These are phyloP conservation scores for Prunella vulgaris DNA, from an alignment of 257 asterid species.

Conservation along the genomic window DNA sequence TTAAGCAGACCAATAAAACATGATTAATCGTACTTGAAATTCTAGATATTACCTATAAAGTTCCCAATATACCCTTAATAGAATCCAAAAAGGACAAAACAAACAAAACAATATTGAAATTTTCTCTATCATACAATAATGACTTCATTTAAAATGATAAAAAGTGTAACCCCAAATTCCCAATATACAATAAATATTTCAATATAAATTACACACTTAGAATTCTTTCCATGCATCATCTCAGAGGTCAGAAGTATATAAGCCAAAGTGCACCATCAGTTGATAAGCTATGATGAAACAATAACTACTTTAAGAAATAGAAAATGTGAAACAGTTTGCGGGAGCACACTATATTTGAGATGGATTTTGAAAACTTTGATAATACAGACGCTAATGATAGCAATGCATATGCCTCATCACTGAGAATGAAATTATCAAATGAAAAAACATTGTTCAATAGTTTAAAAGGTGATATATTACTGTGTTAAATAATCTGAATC, in stretches of 20 bases:
- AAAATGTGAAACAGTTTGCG: neutral
- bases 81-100: too few relatives aligned
- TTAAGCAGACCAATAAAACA: too few relatives aligned
- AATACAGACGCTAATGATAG: neutral
- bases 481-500: neutral
- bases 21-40: too few relatives aligned
- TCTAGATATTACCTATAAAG: too few relatives aligned
- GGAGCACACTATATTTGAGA: neutral
- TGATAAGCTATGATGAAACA: neutral
- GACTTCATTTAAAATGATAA: too few relatives aligned
- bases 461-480: neutral
- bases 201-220: too few relatives aligned
- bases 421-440: neutral
- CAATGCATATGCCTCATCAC: neutral
- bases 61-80: too few relatives aligned
- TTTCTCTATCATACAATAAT: too few relatives aligned
- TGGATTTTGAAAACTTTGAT: neutral
- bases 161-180: too few relatives aligned
- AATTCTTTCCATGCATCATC: conserved; percentile 1
- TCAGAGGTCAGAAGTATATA: neutral
- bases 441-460: neutral
- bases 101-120: too few relatives aligned
- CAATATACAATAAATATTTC: too few relatives aligned
- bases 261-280: neutral
- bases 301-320: neutral